Percentiles rank a stretch among this genome's conserved stretches.
These are phyloP conservation scores for Lumnitzera racemosa DNA, from an alignment of 345 rosid genomes.

Conservation along the genomic window DNA sequence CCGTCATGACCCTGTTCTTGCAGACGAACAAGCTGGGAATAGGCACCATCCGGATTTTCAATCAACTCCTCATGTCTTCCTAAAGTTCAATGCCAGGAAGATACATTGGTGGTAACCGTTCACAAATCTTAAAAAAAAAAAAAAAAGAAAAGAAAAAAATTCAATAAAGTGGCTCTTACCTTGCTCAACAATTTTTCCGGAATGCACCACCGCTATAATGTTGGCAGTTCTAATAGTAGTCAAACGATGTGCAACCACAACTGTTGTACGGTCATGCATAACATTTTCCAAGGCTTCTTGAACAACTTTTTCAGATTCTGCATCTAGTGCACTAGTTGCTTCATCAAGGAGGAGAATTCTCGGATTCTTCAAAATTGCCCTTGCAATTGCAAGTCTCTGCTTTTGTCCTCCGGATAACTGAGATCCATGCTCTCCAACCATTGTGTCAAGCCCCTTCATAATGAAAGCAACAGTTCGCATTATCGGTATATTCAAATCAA, in stretches of 20 bases:
- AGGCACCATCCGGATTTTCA: conserved; percentile 57
- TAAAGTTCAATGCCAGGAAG: not conserved
- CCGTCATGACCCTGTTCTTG: conserved; percentile 53
- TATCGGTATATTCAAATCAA: not conserved
- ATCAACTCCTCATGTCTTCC: conserved; percentile 30
- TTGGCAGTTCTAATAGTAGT: conserved; percentile 75
- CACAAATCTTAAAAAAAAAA: not conserved
- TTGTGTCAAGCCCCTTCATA: conserved; percentile 67
- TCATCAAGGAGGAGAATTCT: conserved; percentile 83
- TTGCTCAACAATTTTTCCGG: conserved; percentile 71
- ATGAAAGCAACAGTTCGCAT: not conserved
- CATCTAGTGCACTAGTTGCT: conserved; percentile 82
- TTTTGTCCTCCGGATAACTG: conserved; percentile 74
- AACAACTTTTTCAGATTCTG: conserved; percentile 74
- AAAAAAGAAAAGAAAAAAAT: no score
- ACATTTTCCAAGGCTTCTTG: conserved; percentile 68
- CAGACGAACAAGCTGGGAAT: conserved; percentile 63
- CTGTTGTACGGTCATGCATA: conserved; percentile 64
- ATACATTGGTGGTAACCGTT: not conserved
- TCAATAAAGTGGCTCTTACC: conserved; percentile 27
- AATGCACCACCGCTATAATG: conserved; percentile 62
- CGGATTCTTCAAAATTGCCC: conserved; percentile 83
- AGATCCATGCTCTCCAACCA: conserved; percentile 88
- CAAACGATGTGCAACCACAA: conserved; percentile 82
- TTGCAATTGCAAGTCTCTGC: conserved; percentile 61